phyloP scores from a whole-genome alignment of 805 yeast species.

The Ogataea sp. region DNA sequence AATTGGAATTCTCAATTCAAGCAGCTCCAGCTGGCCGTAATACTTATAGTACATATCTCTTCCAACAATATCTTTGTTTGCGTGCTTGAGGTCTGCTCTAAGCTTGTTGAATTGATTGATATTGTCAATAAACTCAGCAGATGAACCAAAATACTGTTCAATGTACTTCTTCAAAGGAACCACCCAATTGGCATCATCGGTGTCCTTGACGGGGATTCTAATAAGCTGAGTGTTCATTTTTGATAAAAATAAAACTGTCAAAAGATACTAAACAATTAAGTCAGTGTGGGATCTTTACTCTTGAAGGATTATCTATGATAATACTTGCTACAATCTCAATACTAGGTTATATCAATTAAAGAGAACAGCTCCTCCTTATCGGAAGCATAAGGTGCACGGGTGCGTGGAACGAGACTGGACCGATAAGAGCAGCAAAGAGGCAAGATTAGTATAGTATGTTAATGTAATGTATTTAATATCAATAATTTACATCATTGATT shows the following conservation, averaged over 20 bases:
- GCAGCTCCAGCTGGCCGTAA: conserved; percentile 72
- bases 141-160: conserved; percentile 52
- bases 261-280: too few relatives aligned
- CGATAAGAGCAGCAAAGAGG: too few relatives aligned
- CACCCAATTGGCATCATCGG: conserved; percentile 60
- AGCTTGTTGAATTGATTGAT: conserved; percentile 45
- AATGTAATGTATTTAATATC: too few relatives aligned
- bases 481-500: too few relatives aligned
- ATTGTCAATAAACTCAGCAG: conserved; percentile 50
- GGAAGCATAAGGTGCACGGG: too few relatives aligned
- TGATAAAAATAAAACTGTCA: conserved; percentile 19
- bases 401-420: too few relatives aligned
- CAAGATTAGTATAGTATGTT: too few relatives aligned
- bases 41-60: conserved; percentile 56
- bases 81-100: conserved; percentile 52
- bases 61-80: conserved; percentile 25
- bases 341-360: too few relatives aligned
- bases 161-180: conserved; percentile 52
- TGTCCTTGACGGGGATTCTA: conserved; percentile 29
- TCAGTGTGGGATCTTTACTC: too few relatives aligned
- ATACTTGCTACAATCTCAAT: too few relatives aligned
- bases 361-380: too few relatives aligned
- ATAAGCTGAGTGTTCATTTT: conserved; percentile 21
- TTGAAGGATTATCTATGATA: too few relatives aligned
- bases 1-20: conserved; percentile 71